These are phyloP conservation scores for Chernovozyma sophiae-reginae DNA, from an alignment of 1,139 yeast species.

Conservation along the genomic window DNA sequence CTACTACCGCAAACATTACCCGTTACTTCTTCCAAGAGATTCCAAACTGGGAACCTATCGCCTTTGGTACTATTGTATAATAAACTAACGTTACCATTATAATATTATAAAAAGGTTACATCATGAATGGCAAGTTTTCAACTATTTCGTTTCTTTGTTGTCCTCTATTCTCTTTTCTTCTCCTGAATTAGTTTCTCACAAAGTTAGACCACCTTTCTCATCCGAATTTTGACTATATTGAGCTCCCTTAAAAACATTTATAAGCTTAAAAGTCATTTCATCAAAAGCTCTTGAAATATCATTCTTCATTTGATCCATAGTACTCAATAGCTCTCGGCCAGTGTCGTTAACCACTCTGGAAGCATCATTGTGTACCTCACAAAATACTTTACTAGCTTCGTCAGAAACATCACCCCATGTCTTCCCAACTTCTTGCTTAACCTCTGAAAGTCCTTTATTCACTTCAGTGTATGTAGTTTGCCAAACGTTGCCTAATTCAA, in stretches of 20 bases:
- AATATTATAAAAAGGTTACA: no score
- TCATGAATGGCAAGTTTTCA: no score
- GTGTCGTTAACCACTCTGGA: not conserved
- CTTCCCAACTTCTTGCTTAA: not conserved
- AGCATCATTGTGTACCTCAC: not conserved
- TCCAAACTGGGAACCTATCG: conserved; percentile 4
- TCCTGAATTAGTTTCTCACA: no score
- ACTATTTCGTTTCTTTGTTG: no score
- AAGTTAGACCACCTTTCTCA: no score
- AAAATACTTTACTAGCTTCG: not conserved
- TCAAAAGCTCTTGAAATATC: not conserved
- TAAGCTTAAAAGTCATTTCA: not conserved
- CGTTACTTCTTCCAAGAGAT: conserved; percentile 4
- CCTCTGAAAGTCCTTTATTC: not conserved
- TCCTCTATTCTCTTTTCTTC: no score
- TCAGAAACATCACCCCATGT: not conserved
- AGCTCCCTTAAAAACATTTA: no score
- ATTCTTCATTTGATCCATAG: not conserved
- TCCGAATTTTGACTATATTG: no score
- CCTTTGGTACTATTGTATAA: conserved; percentile 4
- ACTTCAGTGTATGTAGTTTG: not conserved
- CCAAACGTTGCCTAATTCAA: not conserved
- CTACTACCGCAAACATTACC: not conserved
- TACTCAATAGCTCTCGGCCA: not conserved
- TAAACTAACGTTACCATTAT: not conserved